Evolutionary conservation across 2,329 filamentous ascomycete species (phyloP).

Genomic region (Xylaria multiplex): DNA sequence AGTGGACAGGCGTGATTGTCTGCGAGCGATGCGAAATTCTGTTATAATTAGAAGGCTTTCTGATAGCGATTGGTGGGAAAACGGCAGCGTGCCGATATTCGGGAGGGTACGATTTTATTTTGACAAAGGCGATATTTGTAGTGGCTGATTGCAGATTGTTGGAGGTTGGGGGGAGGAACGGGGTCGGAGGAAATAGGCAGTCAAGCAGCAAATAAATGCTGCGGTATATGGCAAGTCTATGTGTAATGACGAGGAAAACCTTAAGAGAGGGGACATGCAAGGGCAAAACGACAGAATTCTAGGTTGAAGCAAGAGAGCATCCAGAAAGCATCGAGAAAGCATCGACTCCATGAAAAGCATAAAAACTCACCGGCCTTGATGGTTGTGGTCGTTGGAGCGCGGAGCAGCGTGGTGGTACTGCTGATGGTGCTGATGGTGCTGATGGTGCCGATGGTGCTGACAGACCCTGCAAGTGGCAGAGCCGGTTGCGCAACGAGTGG

Average conservation of each 20-base stretch:
- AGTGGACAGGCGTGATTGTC: slow-evolving; percentile 46
- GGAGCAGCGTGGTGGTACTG: background rate
- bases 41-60: slow-evolving; percentile 27
- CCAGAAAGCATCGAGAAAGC: background rate
- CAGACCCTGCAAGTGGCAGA: slow-evolving; percentile 30
- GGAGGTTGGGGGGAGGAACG: background rate
- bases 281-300: slow-evolving; percentile 2
- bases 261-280: background rate
- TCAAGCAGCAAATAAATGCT: background rate
- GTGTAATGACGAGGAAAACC: background rate
- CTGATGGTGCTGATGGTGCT: too few species aligned
- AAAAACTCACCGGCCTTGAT: slow-evolving; percentile 37
- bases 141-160: slow-evolving; percentile 10
- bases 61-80: slow-evolving; percentile 36
- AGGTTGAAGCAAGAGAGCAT: slow-evolving; percentile 27
- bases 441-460: slow-evolving; percentile 9
- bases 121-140: slow-evolving; percentile 12
- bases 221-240: background rate
- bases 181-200: background rate
- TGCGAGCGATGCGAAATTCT: slow-evolving; percentile 45
- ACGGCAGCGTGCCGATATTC: slow-evolving; percentile 37
- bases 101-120: slow-evolving; percentile 19
- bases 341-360: background rate
- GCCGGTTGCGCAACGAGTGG: slow-evolving; percentile 40
- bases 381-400: slow-evolving; percentile 35